phyloP scores from a whole-genome alignment of 805 yeast genomes.

The Yamadazyma ubonensis region DNA sequence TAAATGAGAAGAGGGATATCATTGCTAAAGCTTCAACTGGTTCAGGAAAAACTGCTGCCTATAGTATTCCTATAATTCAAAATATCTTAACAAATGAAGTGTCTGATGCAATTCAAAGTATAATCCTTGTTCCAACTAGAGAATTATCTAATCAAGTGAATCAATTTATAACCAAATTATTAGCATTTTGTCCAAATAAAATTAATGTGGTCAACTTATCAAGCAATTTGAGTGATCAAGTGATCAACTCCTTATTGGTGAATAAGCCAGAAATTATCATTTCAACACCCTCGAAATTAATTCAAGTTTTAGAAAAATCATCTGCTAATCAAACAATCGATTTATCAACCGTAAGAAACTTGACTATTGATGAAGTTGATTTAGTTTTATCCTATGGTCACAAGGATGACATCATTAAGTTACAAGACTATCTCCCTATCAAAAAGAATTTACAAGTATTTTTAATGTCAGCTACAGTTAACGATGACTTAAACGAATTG shows the following conservation, averaged over 20 bases:
- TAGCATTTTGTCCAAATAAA: constrained; percentile 66
- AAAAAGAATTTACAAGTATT: constrained; percentile 81
- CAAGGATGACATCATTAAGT: constrained; percentile 72
- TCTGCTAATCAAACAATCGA: constrained; percentile 40
- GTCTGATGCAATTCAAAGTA: constrained; percentile 44
- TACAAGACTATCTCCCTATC: constrained; percentile 64
- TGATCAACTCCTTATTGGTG: constrained; percentile 64
- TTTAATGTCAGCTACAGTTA: constrained; percentile 94
- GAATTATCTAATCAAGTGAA: constrained; percentile 87
- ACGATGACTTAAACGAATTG: constrained; percentile 76
- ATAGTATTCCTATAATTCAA: constrained; percentile 83
- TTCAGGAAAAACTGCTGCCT: constrained; percentile 93
- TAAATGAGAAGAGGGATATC: constrained; percentile 86
- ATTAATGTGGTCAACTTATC: constrained; percentile 66
- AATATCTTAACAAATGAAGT: constrained; percentile 51
- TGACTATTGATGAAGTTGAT: constrained; percentile 95
- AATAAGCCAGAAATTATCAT: constrained; percentile 80
- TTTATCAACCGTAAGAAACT: constrained; percentile 56
- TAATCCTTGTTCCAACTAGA: constrained; percentile 88
- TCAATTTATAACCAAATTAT: constrained; percentile 64
- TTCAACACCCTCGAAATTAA: constrained; percentile 82
- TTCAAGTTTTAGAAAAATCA: constrained; percentile 50
- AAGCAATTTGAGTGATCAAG: constrained; percentile 65
- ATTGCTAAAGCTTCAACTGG: constrained; percentile 95
- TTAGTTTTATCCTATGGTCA: constrained; percentile 87